phyloP scores from a whole-genome alignment of 164 flowering plant species.

The Sedum album region DNA sequence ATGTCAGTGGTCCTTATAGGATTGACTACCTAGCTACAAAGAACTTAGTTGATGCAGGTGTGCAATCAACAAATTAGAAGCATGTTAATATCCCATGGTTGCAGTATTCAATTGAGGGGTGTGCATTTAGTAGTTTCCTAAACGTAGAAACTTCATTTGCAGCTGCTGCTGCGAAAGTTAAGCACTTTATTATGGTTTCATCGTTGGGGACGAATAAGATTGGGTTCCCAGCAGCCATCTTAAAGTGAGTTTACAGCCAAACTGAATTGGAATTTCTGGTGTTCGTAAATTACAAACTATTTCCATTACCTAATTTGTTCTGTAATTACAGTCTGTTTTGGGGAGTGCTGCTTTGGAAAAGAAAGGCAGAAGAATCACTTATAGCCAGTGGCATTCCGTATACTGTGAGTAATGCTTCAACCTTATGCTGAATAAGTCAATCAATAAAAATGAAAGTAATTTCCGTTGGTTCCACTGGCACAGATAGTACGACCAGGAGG shows the following conservation, averaged over 20 bases:
- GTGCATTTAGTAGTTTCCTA: neutral
- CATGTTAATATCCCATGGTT: neutral
- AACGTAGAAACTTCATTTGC: slow-evolving; percentile 24
- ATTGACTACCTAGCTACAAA: slow-evolving; percentile 85
- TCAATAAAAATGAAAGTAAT: neutral
- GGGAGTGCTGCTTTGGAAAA: slow-evolving; percentile 97
- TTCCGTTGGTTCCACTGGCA: neutral
- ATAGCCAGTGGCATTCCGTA: slow-evolving; percentile 89
- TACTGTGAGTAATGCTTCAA: slow-evolving; percentile 50
- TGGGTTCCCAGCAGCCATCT: slow-evolving; percentile 91
- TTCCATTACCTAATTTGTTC: neutral
- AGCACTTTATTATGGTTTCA: slow-evolving; percentile 78
- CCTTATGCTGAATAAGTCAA: neutral
- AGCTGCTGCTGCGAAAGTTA: slow-evolving; percentile 53
- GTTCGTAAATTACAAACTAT: neutral
- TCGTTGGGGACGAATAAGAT: slow-evolving; percentile 92
- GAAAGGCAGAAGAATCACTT: slow-evolving; percentile 93
- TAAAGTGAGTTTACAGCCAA: slow-evolving; percentile 53
- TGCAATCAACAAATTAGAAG: neutral
- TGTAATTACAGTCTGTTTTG: slow-evolving; percentile 64
- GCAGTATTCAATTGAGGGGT: neutral
- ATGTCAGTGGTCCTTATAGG: slow-evolving; percentile 85
- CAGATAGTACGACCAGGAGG: slow-evolving; percentile 99
- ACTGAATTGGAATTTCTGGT: neutral
- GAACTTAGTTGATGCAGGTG: slow-evolving; percentile 89